Percentiles rank a stretch among this genome's conserved stretches.
These are phyloP conservation scores for Cutaneotrichosporon arboriforme DNA, from an alignment of 1,284 basidiomycete species.

Conservation along the genomic window DNA sequence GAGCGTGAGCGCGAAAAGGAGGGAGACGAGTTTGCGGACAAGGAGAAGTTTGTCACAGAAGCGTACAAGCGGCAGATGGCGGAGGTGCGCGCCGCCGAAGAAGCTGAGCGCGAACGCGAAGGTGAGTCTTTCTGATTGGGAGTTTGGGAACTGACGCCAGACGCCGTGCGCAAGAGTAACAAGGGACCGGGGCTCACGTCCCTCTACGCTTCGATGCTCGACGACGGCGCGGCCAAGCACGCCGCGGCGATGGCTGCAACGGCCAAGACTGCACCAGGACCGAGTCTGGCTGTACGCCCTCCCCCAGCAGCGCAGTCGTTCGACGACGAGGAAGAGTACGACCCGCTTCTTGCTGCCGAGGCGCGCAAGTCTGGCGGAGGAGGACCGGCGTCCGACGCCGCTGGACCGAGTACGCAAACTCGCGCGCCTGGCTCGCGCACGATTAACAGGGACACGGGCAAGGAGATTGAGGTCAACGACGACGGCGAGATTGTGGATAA, in stretches of 20 bases:
- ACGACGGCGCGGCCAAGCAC: conserved; percentile 73
- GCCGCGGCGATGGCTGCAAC: conserved; percentile 71
- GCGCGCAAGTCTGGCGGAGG: conserved; percentile 5
- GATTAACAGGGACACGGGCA: conserved; percentile 57
- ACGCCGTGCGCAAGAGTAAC: conserved; percentile 55
- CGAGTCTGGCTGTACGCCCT: conserved; percentile 52
- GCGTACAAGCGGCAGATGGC: conserved; percentile 97
- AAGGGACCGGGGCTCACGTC: conserved; percentile 68
- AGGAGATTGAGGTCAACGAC: conserved; percentile 92
- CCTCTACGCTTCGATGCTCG: conserved; percentile 77
- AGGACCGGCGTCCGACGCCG: too few species aligned
- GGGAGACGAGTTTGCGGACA: conserved; percentile 89
- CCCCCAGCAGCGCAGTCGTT: conserved; percentile 17
- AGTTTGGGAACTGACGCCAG: conserved; percentile 50
- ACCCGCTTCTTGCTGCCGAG: conserved; percentile 38
- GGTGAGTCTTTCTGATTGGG: conserved; percentile 53
- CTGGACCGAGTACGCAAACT: too few species aligned
- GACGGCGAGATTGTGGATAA: conserved; percentile 97
- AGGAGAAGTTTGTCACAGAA: conserved; percentile 94
- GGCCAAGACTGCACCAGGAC: conserved; percentile 48
- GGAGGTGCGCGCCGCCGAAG: conserved; percentile 81
- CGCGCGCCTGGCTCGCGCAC: conserved; percentile 11
- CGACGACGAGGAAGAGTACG: conserved; percentile 43
- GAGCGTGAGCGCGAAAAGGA: conserved; percentile 86
- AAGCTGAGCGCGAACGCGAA: conserved; percentile 78